These are phyloP conservation scores for Paramecium caudatum DNA, from an alignment of 73 alveolate species.

Conservation along the genomic window DNA sequence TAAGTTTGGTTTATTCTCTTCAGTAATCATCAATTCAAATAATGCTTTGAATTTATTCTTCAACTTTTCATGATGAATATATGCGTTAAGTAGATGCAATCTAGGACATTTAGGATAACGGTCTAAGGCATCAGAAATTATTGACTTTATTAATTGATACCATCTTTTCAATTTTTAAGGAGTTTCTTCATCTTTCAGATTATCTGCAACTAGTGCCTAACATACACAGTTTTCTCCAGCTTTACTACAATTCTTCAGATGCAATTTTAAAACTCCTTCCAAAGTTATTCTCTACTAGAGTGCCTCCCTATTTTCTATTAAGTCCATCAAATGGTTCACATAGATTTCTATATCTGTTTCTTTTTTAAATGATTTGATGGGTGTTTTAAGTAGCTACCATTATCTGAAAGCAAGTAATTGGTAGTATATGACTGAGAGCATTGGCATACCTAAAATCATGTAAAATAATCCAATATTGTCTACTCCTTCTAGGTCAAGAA, in stretches of 20 bases:
- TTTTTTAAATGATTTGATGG: conserved; percentile 62
- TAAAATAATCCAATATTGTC: conserved; percentile 70
- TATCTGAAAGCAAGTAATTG: conserved; percentile 47
- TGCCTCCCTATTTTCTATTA: conserved; percentile 75
- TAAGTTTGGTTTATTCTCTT: conserved; percentile 74
- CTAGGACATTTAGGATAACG: conserved; percentile 75
- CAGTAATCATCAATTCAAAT: conserved; percentile 77
- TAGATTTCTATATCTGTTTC: conserved; percentile 74
- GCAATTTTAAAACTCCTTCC: conserved; percentile 75
- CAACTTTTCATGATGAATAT: conserved; percentile 70
- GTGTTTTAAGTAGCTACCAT: conserved; percentile 7
- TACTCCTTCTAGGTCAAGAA: conserved; percentile 59
- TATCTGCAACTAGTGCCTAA: conserved; percentile 32
- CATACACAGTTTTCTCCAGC: conserved; percentile 64
- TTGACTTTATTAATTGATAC: conserved; percentile 57
- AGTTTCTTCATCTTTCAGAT: conserved; percentile 67
- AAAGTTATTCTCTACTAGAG: conserved; percentile 58
- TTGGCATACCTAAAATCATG: conserved; percentile 74
- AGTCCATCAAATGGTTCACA: conserved; percentile 61
- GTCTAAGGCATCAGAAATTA: conserved; percentile 69
- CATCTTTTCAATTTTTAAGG: conserved; percentile 72
- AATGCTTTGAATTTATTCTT: conserved; percentile 76
- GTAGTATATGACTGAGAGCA: conserved; percentile 53
- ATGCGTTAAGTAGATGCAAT: conserved; percentile 69
- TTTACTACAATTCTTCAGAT: conserved; percentile 70